Conservation (phyloP, 108 stramenopile genomes). For the Mediolabrus comicus region DNA sequence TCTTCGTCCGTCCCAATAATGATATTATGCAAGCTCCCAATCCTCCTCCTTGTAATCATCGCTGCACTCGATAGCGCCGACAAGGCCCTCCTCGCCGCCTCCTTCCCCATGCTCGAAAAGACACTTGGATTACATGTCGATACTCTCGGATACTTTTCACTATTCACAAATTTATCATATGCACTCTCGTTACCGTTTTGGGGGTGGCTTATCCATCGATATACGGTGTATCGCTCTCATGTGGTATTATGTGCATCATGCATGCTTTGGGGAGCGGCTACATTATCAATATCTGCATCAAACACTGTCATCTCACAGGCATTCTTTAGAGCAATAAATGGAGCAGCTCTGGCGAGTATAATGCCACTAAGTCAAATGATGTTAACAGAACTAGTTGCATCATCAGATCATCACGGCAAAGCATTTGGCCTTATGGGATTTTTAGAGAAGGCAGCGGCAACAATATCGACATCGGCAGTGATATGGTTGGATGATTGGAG, state of each 20-base stretch:
- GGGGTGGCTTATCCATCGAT: conserved; percentile 46
- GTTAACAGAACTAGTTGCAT: conserved; percentile 38
- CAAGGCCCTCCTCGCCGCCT: conserved; percentile 40
- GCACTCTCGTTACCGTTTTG: conserved; percentile 51
- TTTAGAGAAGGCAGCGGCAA: conserved; percentile 49
- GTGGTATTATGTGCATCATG: conserved; percentile 34
- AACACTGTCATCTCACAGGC: conserved; percentile 35
- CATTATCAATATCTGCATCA: conserved; percentile 37
- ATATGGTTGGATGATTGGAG: conserved; percentile 51
- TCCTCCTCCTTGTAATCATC: conserved; percentile 36
- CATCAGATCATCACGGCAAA: conserved; percentile 28
- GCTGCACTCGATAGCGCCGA: conserved; percentile 57
- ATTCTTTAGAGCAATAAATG: conserved; percentile 40
- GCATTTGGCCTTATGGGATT: conserved; percentile 57
- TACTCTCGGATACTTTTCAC: conserved; percentile 54
- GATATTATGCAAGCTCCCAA: conserved; percentile 23
- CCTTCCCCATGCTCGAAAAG: conserved; percentile 51
- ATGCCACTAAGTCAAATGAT: conserved; percentile 58
- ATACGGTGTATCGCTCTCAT: conserved; percentile 22
- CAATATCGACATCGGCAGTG: conserved; percentile 38
- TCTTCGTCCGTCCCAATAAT: conserved; percentile 95
- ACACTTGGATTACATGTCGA: conserved; percentile 30
- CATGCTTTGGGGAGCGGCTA: conserved; percentile 50
- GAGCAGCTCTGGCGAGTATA: conserved; percentile 47
- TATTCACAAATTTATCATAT: conserved; percentile 53